Conservation (phyloP, 345 rosid species). For the Nasturtium officinale region DNA sequence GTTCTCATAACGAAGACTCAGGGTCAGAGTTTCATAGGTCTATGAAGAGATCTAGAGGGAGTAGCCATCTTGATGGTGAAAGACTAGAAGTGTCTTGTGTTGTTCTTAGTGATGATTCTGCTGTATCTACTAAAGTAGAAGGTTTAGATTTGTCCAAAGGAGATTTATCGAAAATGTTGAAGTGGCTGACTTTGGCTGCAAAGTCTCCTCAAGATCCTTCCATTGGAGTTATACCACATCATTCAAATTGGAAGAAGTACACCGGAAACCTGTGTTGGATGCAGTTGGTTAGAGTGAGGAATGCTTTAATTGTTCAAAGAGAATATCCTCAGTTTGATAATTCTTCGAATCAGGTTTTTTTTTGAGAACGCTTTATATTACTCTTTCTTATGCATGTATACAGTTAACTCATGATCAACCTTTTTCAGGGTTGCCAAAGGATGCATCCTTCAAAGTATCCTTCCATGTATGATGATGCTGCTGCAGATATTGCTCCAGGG, state of each 20-base stretch:
- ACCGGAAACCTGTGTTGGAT: slow-evolving; percentile 47
- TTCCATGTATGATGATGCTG: slow-evolving; percentile 60
- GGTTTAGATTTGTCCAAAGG: slow-evolving; percentile 27
- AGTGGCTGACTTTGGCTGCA: slow-evolving; percentile 66
- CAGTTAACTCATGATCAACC: not conserved
- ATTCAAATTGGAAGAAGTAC: slow-evolving; percentile 49
- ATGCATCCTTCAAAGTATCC: slow-evolving; percentile 45
- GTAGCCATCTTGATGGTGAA: slow-evolving; percentile 33
- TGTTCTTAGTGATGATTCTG: slow-evolving; percentile 26
- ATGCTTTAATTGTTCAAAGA: slow-evolving; percentile 48
- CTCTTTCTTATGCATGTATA: slow-evolving; percentile 4
- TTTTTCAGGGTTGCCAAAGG: slow-evolving; percentile 58
- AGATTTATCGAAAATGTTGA: slow-evolving; percentile 53
- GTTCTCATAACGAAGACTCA: slow-evolving; percentile 20
- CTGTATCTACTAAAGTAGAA: slow-evolving; percentile 15
- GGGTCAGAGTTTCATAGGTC: slow-evolving; percentile 19
- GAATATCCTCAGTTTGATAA: slow-evolving; percentile 26
- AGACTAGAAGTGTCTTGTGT: slow-evolving; percentile 34
- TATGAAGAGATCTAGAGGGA: slow-evolving; percentile 21
- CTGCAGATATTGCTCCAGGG: slow-evolving; percentile 2
- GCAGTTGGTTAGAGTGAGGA: slow-evolving; percentile 55
- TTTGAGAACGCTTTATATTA: slow-evolving; percentile 4
- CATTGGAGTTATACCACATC: slow-evolving; percentile 47
- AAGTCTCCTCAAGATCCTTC: slow-evolving; percentile 53
- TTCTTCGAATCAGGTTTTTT: slow-evolving; percentile 38